A percentile compares a stretch with the other conserved stretches of the same genome.
phyloP scores from a whole-genome alignment of 108 stramenopile genomes.

The Cylindrotheca fusiformis region DNA sequence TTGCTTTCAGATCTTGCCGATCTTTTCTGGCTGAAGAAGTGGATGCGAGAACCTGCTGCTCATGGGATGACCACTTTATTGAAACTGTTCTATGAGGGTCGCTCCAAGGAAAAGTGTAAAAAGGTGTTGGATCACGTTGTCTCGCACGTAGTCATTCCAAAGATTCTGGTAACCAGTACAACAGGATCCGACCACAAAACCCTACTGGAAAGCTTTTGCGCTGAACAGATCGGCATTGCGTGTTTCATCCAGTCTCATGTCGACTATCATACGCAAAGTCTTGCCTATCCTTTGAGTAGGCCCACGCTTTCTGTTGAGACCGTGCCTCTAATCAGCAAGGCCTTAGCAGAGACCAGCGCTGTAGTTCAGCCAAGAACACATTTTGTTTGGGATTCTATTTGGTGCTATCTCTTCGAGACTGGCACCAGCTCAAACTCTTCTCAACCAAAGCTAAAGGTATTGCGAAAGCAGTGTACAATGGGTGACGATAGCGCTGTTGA shows the following conservation, averaged over 20 bases:
- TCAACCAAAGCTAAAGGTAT: slow-evolving; percentile 14
- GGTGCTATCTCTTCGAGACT: slow-evolving; percentile 56
- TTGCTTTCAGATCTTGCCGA: slow-evolving; percentile 55
- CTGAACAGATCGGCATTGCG: slow-evolving; percentile 67
- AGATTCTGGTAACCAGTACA: slow-evolving; percentile 27
- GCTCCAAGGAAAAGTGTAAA: slow-evolving; percentile 2
- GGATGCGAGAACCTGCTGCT: slow-evolving; percentile 81
- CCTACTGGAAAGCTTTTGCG: slow-evolving; percentile 38
- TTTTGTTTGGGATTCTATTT: slow-evolving; percentile 80
- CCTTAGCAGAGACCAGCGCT: slow-evolving; percentile 56
- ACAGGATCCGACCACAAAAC: slow-evolving; percentile 8
- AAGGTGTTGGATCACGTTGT: slow-evolving; percentile 26
- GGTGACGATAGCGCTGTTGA: slow-evolving; percentile 29
- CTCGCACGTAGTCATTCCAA: slow-evolving; percentile 51
- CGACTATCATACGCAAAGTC: not conserved
- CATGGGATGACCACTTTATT: slow-evolving; percentile 73
- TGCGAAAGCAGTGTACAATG: slow-evolving; percentile 27
- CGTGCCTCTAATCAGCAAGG: slow-evolving; percentile 34
- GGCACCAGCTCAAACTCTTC: slow-evolving; percentile 16
- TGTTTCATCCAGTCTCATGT: slow-evolving; percentile 54
- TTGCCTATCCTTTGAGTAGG: slow-evolving; percentile 48
- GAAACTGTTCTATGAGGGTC: slow-evolving; percentile 26
- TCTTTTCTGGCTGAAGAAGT: slow-evolving; percentile 66
- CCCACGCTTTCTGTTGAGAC: slow-evolving; percentile 52
- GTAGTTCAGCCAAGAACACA: slow-evolving; percentile 74